phyloP scores from a whole-genome alignment of 176 grass and related monocot species.

The Oryza meridionalis region DNA sequence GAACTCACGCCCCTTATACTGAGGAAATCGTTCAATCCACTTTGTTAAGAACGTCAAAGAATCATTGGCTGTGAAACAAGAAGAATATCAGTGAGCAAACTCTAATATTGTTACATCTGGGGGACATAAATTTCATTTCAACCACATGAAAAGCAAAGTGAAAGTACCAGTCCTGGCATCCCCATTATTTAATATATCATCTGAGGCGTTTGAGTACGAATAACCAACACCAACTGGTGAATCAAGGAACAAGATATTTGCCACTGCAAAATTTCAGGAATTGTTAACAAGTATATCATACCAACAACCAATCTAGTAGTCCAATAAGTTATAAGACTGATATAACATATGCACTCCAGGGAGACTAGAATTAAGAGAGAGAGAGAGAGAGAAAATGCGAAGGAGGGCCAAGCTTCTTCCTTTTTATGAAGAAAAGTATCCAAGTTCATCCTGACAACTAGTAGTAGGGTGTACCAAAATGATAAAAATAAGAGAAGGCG shows the following conservation, averaged over 20 bases:
- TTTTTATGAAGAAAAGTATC: background rate
- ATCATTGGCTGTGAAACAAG: constrained; percentile 68
- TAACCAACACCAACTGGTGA: constrained; percentile 96
- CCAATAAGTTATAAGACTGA: constrained; percentile 13
- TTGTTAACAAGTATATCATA: constrained; percentile 35
- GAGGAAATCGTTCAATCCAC: constrained; percentile 92
- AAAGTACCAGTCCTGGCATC: constrained; percentile 84
- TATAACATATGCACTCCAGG: background rate
- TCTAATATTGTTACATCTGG: constrained; percentile 20
- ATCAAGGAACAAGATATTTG: constrained; percentile 94
- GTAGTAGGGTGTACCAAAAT: background rate
- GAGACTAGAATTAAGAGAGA: background rate
- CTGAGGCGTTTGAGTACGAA: constrained; percentile 93
- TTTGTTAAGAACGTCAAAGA: constrained; percentile 79
- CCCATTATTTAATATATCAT: constrained; percentile 70
- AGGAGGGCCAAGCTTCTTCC: background rate
- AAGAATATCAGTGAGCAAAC: constrained; percentile 35
- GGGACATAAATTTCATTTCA: constrained; percentile 25
- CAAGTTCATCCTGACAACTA: background rate
- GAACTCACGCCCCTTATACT: constrained; percentile 83
- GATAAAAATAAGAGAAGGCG: background rate
- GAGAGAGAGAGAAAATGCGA: background rate
- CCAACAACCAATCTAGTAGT: constrained; percentile 33
- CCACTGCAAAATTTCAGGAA: constrained; percentile 60
- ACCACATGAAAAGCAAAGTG: constrained; percentile 15